A percentile compares a stretch with the other conserved stretches of the same genome.
These are phyloP conservation scores for Primulina eburnea DNA, from an alignment of 257 asterid genomes.

Conservation along the genomic window DNA sequence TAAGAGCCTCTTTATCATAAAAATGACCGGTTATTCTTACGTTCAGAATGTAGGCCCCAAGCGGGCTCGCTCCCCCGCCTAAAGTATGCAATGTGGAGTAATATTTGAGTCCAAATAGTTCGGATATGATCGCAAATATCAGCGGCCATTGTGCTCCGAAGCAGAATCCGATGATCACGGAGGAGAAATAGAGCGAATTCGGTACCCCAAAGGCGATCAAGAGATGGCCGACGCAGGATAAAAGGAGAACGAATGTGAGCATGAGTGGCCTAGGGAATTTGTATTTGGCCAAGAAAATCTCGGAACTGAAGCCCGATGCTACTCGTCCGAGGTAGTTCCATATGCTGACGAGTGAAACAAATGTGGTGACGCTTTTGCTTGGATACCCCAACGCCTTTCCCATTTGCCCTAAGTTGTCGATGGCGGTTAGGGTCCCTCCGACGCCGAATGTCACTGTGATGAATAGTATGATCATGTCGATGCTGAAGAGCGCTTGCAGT, in stretches of 20 bases:
- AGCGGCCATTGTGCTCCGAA: slow-evolving; percentile 59
- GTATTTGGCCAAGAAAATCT: slow-evolving; percentile 42
- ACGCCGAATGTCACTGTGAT: slow-evolving; percentile 36
- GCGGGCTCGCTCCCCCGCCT: slow-evolving; percentile 40
- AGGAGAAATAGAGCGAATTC: slow-evolving; percentile 38
- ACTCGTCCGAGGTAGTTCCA: slow-evolving; percentile 61
- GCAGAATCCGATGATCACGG: slow-evolving; percentile 47
- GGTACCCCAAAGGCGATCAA: slow-evolving; percentile 50
- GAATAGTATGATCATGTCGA: slow-evolving; percentile 49
- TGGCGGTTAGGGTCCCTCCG: slow-evolving; percentile 56
- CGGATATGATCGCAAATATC: slow-evolving; percentile 52
- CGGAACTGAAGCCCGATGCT: slow-evolving; percentile 41
- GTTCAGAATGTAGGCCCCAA: slow-evolving; percentile 41
- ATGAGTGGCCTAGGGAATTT: slow-evolving; percentile 41
- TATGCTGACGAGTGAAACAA: slow-evolving; percentile 57
- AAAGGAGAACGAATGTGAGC: slow-evolving; percentile 39
- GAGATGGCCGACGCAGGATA: slow-evolving; percentile 50
- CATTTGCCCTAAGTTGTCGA: slow-evolving; percentile 59
- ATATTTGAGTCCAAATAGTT: slow-evolving; percentile 48
- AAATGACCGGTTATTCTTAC: slow-evolving; percentile 39
- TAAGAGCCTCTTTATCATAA: slow-evolving; percentile 42
- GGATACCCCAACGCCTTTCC: slow-evolving; percentile 51
- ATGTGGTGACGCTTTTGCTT: slow-evolving; percentile 36
- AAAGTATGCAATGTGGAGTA: slow-evolving; percentile 38
- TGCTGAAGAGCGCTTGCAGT: slow-evolving; percentile 48